These are phyloP conservation scores for Ceratobasidium sp. DNA, from an alignment of 1,284 basidiomycete species.

Conservation along the genomic window DNA sequence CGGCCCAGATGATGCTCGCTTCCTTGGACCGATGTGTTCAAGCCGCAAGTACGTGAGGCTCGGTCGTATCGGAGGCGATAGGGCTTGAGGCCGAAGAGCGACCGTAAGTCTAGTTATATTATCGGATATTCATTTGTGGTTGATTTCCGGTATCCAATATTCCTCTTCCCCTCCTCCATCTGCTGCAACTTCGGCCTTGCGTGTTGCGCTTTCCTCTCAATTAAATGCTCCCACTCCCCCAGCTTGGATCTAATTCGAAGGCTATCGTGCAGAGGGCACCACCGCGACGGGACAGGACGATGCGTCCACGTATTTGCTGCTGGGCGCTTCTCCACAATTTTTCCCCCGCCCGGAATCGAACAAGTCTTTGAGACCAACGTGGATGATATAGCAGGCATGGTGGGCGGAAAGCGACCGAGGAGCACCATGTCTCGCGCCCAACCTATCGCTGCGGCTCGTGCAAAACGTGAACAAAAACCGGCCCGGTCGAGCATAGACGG, in stretches of 20 bases:
- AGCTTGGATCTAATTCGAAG: no score
- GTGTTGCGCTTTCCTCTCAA: constrained; percentile 76
- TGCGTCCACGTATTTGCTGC: constrained; percentile 67
- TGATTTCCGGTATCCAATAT: constrained; percentile 47
- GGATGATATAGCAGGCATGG: constrained; percentile 52
- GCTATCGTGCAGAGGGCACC: no score
- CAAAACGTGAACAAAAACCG: constrained; percentile 61
- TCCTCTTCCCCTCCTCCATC: constrained; percentile 58
- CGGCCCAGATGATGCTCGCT: constrained; percentile 61
- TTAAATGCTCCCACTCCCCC: constrained; percentile 63
- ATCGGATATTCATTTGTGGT: constrained; percentile 43
- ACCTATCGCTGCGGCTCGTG: constrained; percentile 70
- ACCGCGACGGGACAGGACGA: constrained; percentile 61
- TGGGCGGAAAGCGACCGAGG: constrained; percentile 50
- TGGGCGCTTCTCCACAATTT: constrained; percentile 63
- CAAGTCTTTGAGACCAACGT: constrained; percentile 81
- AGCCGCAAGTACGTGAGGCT: constrained; percentile 78
- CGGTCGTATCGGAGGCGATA: constrained; percentile 75
- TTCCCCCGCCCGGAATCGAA: constrained; percentile 74
- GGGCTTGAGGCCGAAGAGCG: constrained; percentile 74
- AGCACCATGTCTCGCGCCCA: constrained; percentile 78
- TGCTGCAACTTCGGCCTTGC: constrained; percentile 66
- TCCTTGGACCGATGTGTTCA: constrained; percentile 74
- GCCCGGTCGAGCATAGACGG: constrained; percentile 17
- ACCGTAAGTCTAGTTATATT: constrained; percentile 60